Evolutionary conservation across 345 rosid species (phyloP).

Genomic region (Salix exigua): DNA sequence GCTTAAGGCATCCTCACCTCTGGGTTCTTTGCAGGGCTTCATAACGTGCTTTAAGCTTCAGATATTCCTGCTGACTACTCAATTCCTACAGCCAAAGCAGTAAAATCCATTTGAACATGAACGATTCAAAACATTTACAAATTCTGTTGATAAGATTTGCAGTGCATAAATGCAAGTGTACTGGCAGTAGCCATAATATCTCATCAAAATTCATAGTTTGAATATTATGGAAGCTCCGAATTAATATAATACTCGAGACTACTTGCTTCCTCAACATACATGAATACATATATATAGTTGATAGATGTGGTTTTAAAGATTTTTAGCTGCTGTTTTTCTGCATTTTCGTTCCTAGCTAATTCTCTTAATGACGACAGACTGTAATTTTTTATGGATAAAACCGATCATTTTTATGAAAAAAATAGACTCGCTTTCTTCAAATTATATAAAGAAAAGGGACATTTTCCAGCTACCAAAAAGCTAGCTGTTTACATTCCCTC

Average conservation of each 20-base stretch:
- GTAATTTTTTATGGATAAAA: too few relatives aligned
- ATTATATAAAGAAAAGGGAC: not conserved
- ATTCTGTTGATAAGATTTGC: not conserved
- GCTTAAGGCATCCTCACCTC: slow-evolving; percentile 35
- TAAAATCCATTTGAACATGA: slow-evolving; percentile 3
- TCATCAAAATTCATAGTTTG: not conserved
- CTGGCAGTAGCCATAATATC: not conserved
- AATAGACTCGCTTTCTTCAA: not conserved
- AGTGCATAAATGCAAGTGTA: not conserved
- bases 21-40: slow-evolving; percentile 83
- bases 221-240: not conserved
- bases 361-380: too few relatives aligned
- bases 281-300: not conserved
- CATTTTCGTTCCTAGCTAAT: not conserved
- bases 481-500: not conserved
- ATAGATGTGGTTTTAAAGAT: not conserved
- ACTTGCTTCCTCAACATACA: not conserved
- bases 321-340: not conserved
- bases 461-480: not conserved
- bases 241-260: not conserved
- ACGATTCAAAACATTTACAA: not conserved
- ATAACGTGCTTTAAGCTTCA: slow-evolving; percentile 87
- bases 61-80: slow-evolving; percentile 87
- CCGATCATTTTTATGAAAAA: not conserved
- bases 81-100: slow-evolving; percentile 48